A percentile compares a stretch with the other conserved stretches of the same genome.
These are phyloP conservation scores for Exophiala sp. DNA, from an alignment of 2,329 filamentous ascomycete species.

Conservation along the genomic window DNA sequence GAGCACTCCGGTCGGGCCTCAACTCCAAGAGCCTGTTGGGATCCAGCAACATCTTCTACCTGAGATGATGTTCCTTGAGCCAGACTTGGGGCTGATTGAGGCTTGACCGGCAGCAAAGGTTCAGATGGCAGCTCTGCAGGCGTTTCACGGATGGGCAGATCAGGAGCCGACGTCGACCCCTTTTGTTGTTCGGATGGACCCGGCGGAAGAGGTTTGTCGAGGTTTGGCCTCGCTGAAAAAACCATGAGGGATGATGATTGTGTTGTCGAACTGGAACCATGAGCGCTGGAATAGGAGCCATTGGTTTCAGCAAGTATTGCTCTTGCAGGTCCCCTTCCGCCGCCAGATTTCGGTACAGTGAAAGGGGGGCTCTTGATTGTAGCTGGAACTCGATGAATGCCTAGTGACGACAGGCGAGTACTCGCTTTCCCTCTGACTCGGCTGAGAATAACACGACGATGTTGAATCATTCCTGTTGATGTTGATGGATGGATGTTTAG, in stretches of 20 bases:
- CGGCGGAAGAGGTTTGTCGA: constrained; percentile 23
- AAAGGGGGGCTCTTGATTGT: constrained; percentile 16
- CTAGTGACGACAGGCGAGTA: constrained; percentile 23
- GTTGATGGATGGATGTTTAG: constrained; percentile 7
- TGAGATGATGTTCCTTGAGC: constrained; percentile 2
- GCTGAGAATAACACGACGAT: constrained; percentile 24
- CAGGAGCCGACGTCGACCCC: constrained; percentile 16
- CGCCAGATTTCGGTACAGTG: constrained; percentile 2
- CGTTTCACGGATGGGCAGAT: constrained; percentile 9
- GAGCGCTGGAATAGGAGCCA: constrained; percentile 1
- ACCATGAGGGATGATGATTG: constrained; percentile 7
- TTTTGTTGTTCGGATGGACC: constrained; percentile 10
- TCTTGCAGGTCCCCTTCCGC: not conserved
- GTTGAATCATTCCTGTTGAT: constrained; percentile 24
- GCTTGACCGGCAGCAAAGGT: not conserved
- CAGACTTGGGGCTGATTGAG: not conserved
- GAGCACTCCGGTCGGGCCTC: constrained; percentile 7
- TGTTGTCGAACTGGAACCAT: constrained; percentile 1
- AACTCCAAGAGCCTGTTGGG: constrained; percentile 6
- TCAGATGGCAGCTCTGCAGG: constrained; percentile 11
- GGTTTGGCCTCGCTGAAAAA: constrained; percentile 11
- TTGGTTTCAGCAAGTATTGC: not conserved
- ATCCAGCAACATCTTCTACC: constrained; percentile 4
- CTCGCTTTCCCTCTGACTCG: constrained; percentile 18
- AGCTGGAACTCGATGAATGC: constrained; percentile 25